phyloP scores from a whole-genome alignment of 2,329 filamentous ascomycete species.

The Xylaria hypoxylon region DNA sequence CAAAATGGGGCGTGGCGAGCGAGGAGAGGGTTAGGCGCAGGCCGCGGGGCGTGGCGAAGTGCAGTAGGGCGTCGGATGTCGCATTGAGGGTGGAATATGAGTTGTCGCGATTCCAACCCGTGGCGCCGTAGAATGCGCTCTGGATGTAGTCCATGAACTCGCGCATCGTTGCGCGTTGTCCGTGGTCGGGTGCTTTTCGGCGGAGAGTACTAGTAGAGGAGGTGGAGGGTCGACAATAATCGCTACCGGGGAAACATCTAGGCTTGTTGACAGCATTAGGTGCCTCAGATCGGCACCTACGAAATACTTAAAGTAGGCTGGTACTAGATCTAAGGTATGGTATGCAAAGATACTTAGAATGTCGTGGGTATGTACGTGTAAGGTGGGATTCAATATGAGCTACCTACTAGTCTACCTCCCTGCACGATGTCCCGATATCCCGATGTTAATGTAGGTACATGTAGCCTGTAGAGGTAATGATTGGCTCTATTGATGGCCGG shows the following conservation, averaged over 20 bases:
- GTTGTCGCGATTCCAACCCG: conserved; percentile 91
- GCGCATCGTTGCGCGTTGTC: conserved; percentile 70
- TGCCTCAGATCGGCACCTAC: no score
- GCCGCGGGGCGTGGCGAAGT: conserved; percentile 87
- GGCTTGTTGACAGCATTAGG: conserved; percentile 1
- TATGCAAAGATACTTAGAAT: neutral
- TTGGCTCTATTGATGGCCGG: conserved; percentile 7
- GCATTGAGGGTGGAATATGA: conserved; percentile 89
- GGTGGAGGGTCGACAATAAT: conserved; percentile 1
- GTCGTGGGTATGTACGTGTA: neutral
- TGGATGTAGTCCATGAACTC: conserved; percentile 98
- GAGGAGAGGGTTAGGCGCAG: conserved; percentile 89
- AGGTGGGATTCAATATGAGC: neutral
- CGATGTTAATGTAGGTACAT: no score
- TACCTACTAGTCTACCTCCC: neutral
- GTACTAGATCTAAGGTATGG: no score
- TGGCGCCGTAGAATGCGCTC: conserved; percentile 86
- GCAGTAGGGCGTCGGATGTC: conserved; percentile 85
- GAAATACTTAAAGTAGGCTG: neutral
- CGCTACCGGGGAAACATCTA: conserved; percentile 34
- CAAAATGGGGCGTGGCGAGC: conserved; percentile 91
- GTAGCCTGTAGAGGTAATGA: no score
- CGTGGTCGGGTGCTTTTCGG: conserved; percentile 20
- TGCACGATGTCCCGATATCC: no score
- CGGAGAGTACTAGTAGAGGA: conserved; percentile 32